These are phyloP conservation scores for Linderina pennispora DNA, from an alignment of 192 early-diverging fungal species.

Conservation along the genomic window DNA sequence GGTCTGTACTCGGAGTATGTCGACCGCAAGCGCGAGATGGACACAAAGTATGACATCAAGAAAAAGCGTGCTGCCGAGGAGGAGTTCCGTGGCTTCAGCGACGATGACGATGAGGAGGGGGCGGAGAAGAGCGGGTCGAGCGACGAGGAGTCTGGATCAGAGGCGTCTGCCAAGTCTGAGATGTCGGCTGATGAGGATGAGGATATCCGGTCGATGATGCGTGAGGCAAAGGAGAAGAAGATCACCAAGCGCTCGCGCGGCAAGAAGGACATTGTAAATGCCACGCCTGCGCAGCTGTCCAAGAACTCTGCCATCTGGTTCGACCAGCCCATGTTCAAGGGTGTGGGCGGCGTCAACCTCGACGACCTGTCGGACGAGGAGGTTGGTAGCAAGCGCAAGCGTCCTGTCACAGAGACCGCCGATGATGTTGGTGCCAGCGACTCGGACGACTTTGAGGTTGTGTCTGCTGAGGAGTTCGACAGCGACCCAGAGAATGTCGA, in stretches of 20 bases:
- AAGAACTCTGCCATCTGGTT: constrained; percentile 91
- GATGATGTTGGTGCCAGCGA: constrained; percentile 32
- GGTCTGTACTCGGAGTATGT: constrained; percentile 65
- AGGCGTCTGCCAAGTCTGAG: constrained; percentile 17
- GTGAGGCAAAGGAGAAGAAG: constrained; percentile 18
- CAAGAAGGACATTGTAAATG: constrained; percentile 17
- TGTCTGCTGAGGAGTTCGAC: constrained; percentile 28
- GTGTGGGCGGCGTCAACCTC: constrained; percentile 46
- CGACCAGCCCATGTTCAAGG: constrained; percentile 89
- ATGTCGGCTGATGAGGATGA: constrained; percentile 43
- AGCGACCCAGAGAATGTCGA: constrained; percentile 40
- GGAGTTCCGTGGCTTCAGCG: constrained; percentile 61
- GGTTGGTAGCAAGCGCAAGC: constrained; percentile 51
- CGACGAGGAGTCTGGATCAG: constrained; percentile 26
- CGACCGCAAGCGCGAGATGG: constrained; percentile 63
- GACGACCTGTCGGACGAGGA: constrained; percentile 57
- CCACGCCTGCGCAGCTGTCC: constrained; percentile 51
- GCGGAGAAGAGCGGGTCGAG: constrained; percentile 13
- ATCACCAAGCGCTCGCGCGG: constrained; percentile 7
- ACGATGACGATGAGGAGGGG: constrained; percentile 22
- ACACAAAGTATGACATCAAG: constrained; percentile 71
- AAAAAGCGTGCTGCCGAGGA: constrained; percentile 61
- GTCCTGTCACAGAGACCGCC: constrained; percentile 30
- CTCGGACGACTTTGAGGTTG: constrained; percentile 50
- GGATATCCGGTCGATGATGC: constrained; percentile 40